Percentiles rank a stretch among this genome's conserved stretches.
These are phyloP conservation scores for Alternaria arborescens DNA, from an alignment of 2,329 filamentous ascomycete species.

Conservation along the genomic window DNA sequence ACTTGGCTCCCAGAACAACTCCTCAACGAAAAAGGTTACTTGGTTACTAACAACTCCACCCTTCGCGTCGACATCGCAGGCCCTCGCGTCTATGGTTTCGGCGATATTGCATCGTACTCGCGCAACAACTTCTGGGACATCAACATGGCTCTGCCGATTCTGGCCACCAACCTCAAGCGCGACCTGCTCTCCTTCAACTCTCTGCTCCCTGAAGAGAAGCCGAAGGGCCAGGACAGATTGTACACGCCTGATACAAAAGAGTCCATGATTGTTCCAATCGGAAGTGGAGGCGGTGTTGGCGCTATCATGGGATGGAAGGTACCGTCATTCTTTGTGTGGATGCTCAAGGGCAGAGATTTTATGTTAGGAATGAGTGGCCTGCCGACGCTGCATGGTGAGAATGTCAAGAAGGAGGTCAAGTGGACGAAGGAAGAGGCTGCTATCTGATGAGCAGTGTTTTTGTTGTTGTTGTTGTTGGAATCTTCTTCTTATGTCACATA, in stretches of 20 bases:
- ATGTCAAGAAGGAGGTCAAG: slow-evolving; percentile 36
- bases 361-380: slow-evolving; percentile 37
- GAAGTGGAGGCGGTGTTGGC: slow-evolving; percentile 45
- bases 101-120: slow-evolving; percentile 57
- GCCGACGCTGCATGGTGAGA: slow-evolving; percentile 24
- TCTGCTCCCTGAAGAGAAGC: slow-evolving; percentile 25
- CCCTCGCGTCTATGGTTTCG: slow-evolving; percentile 58
- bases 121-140: slow-evolving; percentile 56
- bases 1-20: slow-evolving; percentile 60
- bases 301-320: slow-evolving; percentile 50
- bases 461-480: not conserved
- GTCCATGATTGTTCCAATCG: slow-evolving; percentile 45
- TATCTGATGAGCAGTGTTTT: slow-evolving; percentile 11
- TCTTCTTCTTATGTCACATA: not conserved
- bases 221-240: slow-evolving; percentile 37
- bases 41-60: slow-evolving; percentile 57
- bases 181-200: slow-evolving; percentile 52
- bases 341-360: slow-evolving; percentile 54
- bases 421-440: slow-evolving; percentile 39
- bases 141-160: slow-evolving; percentile 50
- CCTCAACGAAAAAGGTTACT: slow-evolving; percentile 57
- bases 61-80: slow-evolving; percentile 58
- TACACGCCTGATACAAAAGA: slow-evolving; percentile 35
- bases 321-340: slow-evolving; percentile 51
- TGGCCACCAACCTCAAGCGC: slow-evolving; percentile 57